A percentile compares a stretch with the other conserved stretches of the same genome.
phyloP scores from a whole-genome alignment of 352 stramenopile species.

The Halophytophthora batemanensis region DNA sequence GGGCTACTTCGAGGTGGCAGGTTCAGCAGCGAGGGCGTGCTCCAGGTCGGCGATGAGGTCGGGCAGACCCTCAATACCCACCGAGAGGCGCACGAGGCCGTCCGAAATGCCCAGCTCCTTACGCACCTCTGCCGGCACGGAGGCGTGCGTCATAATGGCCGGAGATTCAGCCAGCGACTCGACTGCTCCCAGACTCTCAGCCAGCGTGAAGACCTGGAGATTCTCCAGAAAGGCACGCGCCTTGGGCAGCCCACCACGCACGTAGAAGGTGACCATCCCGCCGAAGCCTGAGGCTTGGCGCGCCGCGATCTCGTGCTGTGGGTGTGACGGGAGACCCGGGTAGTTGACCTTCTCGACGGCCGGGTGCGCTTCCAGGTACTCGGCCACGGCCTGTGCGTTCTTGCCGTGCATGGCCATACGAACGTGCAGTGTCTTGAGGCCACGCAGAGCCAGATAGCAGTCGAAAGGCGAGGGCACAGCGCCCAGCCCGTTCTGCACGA shows the following conservation, averaged over 20 bases:
- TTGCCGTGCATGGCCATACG: constrained; percentile 94
- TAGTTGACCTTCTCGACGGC: constrained; percentile 92
- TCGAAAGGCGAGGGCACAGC: constrained; percentile 92
- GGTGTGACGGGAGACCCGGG: constrained; percentile 87
- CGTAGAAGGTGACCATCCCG: constrained; percentile 92
- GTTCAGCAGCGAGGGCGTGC: constrained; percentile 62
- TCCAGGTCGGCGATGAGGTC: constrained; percentile 91
- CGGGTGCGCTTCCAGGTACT: constrained; percentile 87
- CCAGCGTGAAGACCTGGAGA: constrained; percentile 91
- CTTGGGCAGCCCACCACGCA: constrained; percentile 83
- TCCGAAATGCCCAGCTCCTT: constrained; percentile 90
- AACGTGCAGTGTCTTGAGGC: constrained; percentile 94
- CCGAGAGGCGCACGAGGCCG: constrained; percentile 90
- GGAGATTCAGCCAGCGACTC: constrained; percentile 93
- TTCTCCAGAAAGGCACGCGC: constrained; percentile 91
- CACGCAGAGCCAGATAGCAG: constrained; percentile 92
- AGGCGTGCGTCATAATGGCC: constrained; percentile 93
- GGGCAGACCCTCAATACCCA: constrained; percentile 91
- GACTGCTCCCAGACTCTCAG: constrained; percentile 94
- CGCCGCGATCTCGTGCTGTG: constrained; percentile 86
- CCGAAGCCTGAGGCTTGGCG: constrained; percentile 73
- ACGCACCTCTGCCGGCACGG: constrained; percentile 85
- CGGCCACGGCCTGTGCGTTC: constrained; percentile 91
- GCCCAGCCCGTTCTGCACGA: constrained; percentile 93
- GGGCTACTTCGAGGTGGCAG: constrained; percentile 19